Evolutionary conservation across 129 eudicot species (phyloP).

Genomic region (Tanacetum coccineum): DNA sequence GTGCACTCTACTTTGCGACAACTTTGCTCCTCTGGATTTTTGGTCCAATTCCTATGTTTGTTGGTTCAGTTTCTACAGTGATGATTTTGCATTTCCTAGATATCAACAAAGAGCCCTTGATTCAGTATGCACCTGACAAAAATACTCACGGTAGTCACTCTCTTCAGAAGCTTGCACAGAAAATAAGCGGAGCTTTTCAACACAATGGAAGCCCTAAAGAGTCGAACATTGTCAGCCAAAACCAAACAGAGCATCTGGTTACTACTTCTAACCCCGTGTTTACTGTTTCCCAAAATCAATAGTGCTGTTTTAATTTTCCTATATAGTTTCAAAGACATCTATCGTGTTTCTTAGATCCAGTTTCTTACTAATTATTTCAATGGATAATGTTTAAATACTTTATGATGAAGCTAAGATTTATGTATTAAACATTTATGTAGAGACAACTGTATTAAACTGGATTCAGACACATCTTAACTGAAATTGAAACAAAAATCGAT

Average conservation of each 20-base stretch:
- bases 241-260: not conserved
- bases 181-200: constrained; percentile 14
- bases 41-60: constrained; percentile 81
- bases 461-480: too few species aligned
- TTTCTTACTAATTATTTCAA: constrained; percentile 1
- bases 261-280: not conserved
- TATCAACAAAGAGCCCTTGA: constrained; percentile 36
- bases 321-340: not conserved
- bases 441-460: too few species aligned
- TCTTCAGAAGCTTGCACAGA: constrained; percentile 29
- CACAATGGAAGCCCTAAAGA: constrained; percentile 19
- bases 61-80: constrained; percentile 41
- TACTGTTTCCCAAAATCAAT: not conserved
- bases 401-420: too few species aligned
- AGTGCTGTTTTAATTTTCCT: not conserved
- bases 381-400: not conserved
- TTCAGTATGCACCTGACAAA: constrained; percentile 24
- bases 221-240: not conserved
- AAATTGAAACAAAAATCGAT: too few species aligned
- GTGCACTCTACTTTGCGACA: constrained; percentile 58
- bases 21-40: constrained; percentile 49
- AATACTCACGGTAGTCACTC: not conserved
- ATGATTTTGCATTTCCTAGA: constrained; percentile 40
- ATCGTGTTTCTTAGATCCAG: constrained; percentile 2
- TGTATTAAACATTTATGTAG: too few species aligned